Percentiles rank a stretch among this genome's conserved stretches.
These are phyloP conservation scores for Hydrangea macrophylla DNA, from an alignment of 148 eudicot genomes.

Conservation along the genomic window DNA sequence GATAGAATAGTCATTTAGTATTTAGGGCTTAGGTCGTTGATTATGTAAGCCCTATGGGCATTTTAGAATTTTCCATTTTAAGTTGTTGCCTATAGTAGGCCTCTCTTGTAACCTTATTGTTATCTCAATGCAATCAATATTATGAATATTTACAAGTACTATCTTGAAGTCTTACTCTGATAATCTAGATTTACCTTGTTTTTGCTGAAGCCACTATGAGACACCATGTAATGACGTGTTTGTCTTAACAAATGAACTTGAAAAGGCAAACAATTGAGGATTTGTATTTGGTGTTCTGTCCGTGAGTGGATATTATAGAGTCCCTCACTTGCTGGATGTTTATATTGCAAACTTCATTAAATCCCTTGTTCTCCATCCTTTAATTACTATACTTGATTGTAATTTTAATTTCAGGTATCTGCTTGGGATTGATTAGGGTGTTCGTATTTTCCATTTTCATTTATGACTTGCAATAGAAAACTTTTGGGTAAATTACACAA, in stretches of 20 bases:
- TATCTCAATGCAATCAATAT: too few species aligned
- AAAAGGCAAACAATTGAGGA: constrained; percentile 1
- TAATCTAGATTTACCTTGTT: not conserved
- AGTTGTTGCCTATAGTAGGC: too few species aligned
- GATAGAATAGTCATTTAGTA: too few species aligned
- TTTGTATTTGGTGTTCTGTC: not conserved
- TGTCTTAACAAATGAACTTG: not conserved
- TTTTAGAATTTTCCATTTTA: too few species aligned
- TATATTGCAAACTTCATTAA: not conserved
- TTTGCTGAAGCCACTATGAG: not conserved
- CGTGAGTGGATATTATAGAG: too few species aligned
- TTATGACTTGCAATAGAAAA: not conserved
- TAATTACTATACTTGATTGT: too few species aligned
- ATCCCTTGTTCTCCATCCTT: not conserved
- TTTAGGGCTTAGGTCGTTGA: too few species aligned
- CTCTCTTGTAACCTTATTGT: too few species aligned
- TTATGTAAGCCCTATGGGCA: too few species aligned
- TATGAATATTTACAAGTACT: too few species aligned
- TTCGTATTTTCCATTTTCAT: not conserved
- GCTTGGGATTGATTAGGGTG: constrained; percentile 6
- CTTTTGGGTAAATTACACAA: too few species aligned
- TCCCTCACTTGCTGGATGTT: not conserved
- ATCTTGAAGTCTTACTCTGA: not conserved
- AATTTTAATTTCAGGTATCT: not conserved
- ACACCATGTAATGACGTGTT: not conserved